Percentiles rank a stretch among this genome's conserved stretches.
phyloP scores from a whole-genome alignment of 371 early-diverging fungal genomes.

The Gilbertella persicaria region DNA sequence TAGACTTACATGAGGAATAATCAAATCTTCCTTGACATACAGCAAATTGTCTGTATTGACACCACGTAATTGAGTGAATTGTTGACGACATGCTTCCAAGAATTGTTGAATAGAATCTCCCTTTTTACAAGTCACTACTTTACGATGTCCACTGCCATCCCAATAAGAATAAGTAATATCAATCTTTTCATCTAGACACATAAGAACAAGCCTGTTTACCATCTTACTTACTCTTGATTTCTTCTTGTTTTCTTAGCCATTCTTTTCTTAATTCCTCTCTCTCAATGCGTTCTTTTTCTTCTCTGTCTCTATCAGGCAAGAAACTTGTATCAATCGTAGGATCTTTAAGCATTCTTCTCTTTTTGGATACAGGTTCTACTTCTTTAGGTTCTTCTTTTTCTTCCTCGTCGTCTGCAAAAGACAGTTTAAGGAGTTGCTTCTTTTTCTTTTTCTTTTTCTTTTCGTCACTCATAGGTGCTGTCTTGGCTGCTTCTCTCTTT shows the following conservation, averaged over 20 bases:
- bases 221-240: constrained; percentile 60
- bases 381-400: constrained; percentile 34
- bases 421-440: constrained; percentile 65
- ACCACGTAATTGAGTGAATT: constrained; percentile 80
- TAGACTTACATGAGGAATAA: constrained; percentile 89
- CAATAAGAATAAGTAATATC: constrained; percentile 90
- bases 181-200: constrained; percentile 69
- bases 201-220: constrained; percentile 6
- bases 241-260: constrained; percentile 83
- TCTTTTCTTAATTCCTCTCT: constrained; percentile 63
- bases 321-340: constrained; percentile 93
- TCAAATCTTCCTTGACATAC: constrained; percentile 94
- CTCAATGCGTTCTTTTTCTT: constrained; percentile 77
- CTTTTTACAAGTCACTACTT: constrained; percentile 81
- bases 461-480: constrained; percentile 53
- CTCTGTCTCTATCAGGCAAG: constrained; percentile 90
- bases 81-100: constrained; percentile 79
- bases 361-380: constrained; percentile 36
- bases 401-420: constrained; percentile 65
- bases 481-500: constrained; percentile 74
- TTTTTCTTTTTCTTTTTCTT: constrained; percentile 68
- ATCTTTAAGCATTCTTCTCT: constrained; percentile 77
- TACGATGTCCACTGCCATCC: constrained; percentile 96
- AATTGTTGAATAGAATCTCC: constrained; percentile 90
- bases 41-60: constrained; percentile 87